phyloP scores from a whole-genome alignment of 345 rosid genomes.

The Hibiscus trionum region DNA sequence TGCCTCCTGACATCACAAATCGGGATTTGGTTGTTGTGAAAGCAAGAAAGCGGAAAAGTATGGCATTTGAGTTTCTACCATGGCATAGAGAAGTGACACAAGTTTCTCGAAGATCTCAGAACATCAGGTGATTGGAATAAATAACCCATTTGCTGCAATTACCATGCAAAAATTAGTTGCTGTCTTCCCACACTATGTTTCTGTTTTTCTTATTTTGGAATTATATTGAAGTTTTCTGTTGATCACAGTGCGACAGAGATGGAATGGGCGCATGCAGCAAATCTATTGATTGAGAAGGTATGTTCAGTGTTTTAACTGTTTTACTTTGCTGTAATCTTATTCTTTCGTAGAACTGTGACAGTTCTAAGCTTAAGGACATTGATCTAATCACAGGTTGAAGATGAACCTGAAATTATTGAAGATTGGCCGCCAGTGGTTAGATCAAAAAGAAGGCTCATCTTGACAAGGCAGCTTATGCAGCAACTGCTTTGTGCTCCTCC shows the following conservation, averaged over 20 bases:
- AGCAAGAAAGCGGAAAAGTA: constrained; percentile 60
- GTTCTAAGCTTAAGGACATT: constrained; percentile 19
- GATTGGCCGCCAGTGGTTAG: constrained; percentile 37
- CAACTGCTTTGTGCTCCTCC: constrained; percentile 51
- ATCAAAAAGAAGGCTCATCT: constrained; percentile 69
- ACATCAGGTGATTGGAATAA: constrained; percentile 48
- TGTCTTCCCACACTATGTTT: not conserved
- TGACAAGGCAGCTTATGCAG: constrained; percentile 80
- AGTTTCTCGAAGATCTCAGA: constrained; percentile 38
- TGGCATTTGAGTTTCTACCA: constrained; percentile 41
- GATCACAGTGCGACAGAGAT: constrained; percentile 57
- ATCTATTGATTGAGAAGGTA: constrained; percentile 70
- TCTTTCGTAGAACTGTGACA: not conserved
- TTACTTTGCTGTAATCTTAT: not conserved
- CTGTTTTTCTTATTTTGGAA: not conserved
- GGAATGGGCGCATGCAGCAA: constrained; percentile 57
- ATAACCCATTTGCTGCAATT: not conserved
- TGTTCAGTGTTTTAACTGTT: constrained; percentile 12
- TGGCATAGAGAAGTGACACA: constrained; percentile 60
- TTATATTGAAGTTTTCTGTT: constrained; percentile 5
- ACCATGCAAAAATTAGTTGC: not conserved
- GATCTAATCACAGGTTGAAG: constrained; percentile 14
- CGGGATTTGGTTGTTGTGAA: constrained; percentile 23
- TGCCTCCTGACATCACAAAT: constrained; percentile 31
- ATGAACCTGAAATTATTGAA: constrained; percentile 41